Evolutionary conservation across 768 basidiomycete species (phyloP).

Genomic region (Ramaria rubella): DNA sequence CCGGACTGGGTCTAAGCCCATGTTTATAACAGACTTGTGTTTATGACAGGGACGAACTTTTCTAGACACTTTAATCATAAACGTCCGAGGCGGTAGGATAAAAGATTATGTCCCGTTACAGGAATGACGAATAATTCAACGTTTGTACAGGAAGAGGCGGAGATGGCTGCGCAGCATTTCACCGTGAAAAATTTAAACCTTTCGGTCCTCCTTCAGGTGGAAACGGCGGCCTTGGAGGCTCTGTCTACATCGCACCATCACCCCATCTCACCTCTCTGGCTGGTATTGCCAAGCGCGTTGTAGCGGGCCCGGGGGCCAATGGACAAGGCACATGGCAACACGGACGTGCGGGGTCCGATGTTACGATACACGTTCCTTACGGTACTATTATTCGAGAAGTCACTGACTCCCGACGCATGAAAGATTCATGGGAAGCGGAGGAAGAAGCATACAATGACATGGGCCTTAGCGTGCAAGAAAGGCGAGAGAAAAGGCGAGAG

Average conservation of each 20-base stretch:
- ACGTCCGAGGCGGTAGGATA: conserved; percentile 61
- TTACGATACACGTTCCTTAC: conserved; percentile 75
- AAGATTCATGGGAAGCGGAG: conserved; percentile 70
- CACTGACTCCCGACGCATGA: conserved; percentile 54
- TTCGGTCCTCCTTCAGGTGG: conserved; percentile 91
- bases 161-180: conserved; percentile 87
- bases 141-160: conserved; percentile 70
- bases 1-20: not conserved
- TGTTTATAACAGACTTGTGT: conserved; percentile 14
- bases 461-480: conserved; percentile 41
- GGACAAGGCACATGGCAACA: conserved; percentile 87
- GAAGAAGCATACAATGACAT: conserved; percentile 42
- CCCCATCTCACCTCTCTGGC: conserved; percentile 72
- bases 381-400: conserved; percentile 87
- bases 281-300: conserved; percentile 59
- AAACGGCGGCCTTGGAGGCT: conserved; percentile 83
- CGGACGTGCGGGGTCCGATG: conserved; percentile 66
- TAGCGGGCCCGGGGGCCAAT: conserved; percentile 57
- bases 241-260: conserved; percentile 78
- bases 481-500: conserved; percentile 53
- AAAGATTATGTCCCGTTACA: conserved; percentile 8
- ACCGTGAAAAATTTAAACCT: conserved; percentile 79
- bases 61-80: conserved; percentile 76
- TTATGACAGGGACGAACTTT: conserved; percentile 61
- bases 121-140: conserved; percentile 8